Conservation (phyloP, 352 stramenopile species). For the Peronospora destructor region DNA sequence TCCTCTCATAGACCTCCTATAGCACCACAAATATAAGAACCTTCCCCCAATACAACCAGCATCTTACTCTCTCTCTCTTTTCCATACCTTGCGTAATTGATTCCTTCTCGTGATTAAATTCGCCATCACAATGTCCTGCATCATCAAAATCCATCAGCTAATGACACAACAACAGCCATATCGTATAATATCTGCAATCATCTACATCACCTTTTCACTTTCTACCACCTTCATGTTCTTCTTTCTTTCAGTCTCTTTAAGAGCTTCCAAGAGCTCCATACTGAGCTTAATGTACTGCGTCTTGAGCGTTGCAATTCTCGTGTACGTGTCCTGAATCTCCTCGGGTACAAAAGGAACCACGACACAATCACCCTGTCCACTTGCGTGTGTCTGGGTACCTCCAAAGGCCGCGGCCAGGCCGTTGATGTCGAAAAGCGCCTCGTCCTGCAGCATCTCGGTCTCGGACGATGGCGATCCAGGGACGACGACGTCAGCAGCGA, state of each 20-base stretch:
- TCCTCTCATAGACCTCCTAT: conserved; percentile 80
- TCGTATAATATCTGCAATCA: background rate
- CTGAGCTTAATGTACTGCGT: conserved; percentile 75
- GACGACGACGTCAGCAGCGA: conserved; percentile 40
- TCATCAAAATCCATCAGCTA: conserved; percentile 6
- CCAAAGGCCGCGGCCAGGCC: conserved; percentile 29
- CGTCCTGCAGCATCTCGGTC: conserved; percentile 38
- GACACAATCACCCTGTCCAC: conserved; percentile 26
- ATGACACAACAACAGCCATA: background rate
- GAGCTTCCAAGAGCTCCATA: conserved; percentile 43
- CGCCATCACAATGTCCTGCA: conserved; percentile 38
- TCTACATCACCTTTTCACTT: conserved; percentile 18
- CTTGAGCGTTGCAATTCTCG: conserved; percentile 72
- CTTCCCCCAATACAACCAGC: background rate
- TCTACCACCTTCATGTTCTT: conserved; percentile 12
- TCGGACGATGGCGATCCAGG: conserved; percentile 27
- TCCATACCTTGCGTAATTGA: conserved; percentile 52
- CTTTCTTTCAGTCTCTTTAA: conserved; percentile 49
- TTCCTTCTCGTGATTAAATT: conserved; percentile 60
- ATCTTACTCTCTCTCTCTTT: background rate
- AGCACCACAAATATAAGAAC: background rate
- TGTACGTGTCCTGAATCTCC: conserved; percentile 84
- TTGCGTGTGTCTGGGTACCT: conserved; percentile 24
- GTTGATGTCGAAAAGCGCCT: conserved; percentile 40
- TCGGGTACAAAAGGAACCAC: conserved; percentile 71